These are phyloP conservation scores for Lolium rigidum DNA, from an alignment of 176 grass and related monocot genomes.

Conservation along the genomic window DNA sequence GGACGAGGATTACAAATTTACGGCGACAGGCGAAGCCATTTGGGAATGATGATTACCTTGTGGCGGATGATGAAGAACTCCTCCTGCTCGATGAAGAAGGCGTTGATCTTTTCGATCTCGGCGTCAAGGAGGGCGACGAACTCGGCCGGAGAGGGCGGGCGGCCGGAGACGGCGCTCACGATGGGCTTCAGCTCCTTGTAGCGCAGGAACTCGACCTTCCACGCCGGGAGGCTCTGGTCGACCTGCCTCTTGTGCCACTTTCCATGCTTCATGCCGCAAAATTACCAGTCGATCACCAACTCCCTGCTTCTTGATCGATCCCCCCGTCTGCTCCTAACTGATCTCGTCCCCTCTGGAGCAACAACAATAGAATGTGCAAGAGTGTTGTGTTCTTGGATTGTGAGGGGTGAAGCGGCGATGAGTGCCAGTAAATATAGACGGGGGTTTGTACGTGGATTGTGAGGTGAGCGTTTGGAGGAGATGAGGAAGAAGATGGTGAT, in stretches of 20 bases:
- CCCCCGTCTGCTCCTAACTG: not conserved
- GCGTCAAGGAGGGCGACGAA: constrained; percentile 67
- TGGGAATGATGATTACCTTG: constrained; percentile 34
- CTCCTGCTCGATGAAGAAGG: constrained; percentile 94
- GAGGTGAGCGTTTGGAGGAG: not conserved
- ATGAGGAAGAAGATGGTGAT: constrained; percentile 1
- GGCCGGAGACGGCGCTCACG: constrained; percentile 52
- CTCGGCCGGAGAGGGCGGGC: constrained; percentile 42
- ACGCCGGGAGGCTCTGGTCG: constrained; percentile 80
- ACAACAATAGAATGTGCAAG: not conserved
- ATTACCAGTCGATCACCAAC: not conserved
- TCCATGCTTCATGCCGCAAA: constrained; percentile 68
- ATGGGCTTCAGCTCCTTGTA: constrained; percentile 97
- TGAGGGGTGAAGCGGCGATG: constrained; percentile 13
- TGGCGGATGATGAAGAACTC: constrained; percentile 85
- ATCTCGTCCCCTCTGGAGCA: not conserved
- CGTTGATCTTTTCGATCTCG: constrained; percentile 78
- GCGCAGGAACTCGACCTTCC: constrained; percentile 69
- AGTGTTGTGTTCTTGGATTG: not conserved
- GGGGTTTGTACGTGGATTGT: not conserved
- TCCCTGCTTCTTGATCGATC: too few species aligned
- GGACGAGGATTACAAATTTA: not conserved
- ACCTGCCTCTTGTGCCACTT: constrained; percentile 88
- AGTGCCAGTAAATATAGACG: constrained; percentile 34
- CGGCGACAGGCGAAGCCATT: not conserved